Conservation (phyloP, 345 rosid species). For the Salix udensis region DNA sequence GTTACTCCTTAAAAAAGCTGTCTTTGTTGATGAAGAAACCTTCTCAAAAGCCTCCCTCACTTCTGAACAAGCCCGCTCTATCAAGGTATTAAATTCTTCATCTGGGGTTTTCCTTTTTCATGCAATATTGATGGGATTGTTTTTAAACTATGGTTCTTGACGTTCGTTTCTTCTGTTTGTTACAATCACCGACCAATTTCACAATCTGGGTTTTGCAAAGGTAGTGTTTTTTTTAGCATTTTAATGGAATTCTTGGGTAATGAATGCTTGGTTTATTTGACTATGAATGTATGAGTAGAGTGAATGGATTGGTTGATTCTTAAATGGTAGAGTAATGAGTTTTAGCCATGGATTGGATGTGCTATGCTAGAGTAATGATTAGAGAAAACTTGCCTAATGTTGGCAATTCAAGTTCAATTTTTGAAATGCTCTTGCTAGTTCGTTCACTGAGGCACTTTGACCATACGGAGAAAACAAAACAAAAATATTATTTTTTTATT, state of each 20-base stretch:
- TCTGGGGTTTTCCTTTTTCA: neutral
- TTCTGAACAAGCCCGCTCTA: constrained; percentile 85
- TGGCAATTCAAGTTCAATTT: neutral
- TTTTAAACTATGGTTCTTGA: neutral
- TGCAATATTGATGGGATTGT: neutral
- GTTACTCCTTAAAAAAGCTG: constrained; percentile 81
- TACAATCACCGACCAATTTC: neutral
- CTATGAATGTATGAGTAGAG: neutral
- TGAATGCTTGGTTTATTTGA: neutral
- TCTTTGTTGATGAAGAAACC: constrained; percentile 86
- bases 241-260: neutral
- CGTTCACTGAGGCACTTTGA: neutral
- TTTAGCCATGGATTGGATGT: too few species aligned
- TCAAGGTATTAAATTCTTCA: constrained; percentile 50
- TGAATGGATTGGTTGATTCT: neutral
- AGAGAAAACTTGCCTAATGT: neutral
- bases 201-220: neutral
- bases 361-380: too few species aligned
- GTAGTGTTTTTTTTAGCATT: neutral
- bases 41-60: constrained; percentile 81
- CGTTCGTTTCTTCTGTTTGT: neutral
- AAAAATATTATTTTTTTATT: neutral
- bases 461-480: neutral
- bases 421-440: neutral
- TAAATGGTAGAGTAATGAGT: too few species aligned